phyloP scores from a whole-genome alignment of 306 rosid genomes.

The Cotoneaster glaucophyllus region DNA sequence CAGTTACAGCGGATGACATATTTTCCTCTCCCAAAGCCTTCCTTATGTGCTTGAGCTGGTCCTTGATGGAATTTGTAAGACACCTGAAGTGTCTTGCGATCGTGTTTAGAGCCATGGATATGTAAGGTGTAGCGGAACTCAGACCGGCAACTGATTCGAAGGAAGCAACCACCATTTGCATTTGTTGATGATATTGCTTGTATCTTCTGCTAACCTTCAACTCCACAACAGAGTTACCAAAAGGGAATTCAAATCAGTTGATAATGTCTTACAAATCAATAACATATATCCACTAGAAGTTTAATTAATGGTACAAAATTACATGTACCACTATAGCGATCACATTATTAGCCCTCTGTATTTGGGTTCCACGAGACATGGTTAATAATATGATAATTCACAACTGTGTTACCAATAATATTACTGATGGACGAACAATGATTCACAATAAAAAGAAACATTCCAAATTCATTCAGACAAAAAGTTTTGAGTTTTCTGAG shows the following conservation, averaged over 20 bases:
- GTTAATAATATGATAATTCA: not conserved
- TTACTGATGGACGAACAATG: not conserved
- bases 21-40: conserved; percentile 50
- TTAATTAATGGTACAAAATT: not conserved
- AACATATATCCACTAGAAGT: not conserved
- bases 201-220: conserved; percentile 61
- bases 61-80: conserved; percentile 55
- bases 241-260: not conserved
- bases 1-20: conserved; percentile 19
- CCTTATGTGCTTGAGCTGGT: conserved; percentile 45
- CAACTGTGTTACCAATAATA: not conserved
- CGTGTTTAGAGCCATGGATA: conserved; percentile 58
- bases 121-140: conserved; percentile 68
- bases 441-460: not conserved
- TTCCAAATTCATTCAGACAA: not conserved
- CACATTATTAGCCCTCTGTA: not conserved
- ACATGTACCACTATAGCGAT: not conserved
- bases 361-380: not conserved
- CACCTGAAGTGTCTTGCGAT: conserved; percentile 56
- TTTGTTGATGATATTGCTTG: conserved; percentile 88
- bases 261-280: not conserved
- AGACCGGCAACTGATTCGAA: conserved; percentile 87
- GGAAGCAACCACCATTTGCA: conserved; percentile 89
- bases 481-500: not conserved
- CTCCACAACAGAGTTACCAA: not conserved